These are phyloP conservation scores for Ramalina peruviana DNA, from an alignment of 495 filamentous ascomycete species.

Conservation along the genomic window DNA sequence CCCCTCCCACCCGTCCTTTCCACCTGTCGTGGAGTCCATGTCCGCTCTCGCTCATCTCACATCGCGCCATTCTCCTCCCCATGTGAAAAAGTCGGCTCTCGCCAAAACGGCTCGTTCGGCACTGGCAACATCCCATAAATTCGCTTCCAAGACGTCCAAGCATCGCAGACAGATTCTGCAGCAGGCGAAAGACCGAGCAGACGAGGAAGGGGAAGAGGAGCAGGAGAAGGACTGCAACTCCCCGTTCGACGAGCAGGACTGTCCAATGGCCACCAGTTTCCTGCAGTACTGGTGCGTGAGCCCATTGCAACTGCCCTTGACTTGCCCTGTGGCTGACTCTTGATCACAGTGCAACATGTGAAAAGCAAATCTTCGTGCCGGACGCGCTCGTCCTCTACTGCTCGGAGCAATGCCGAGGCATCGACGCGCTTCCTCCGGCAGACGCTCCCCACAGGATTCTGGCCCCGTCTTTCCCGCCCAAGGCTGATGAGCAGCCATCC, in stretches of 20 bases:
- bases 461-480: slow-evolving; percentile 18
- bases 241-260: slow-evolving; percentile 27
- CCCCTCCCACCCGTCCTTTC: no score
- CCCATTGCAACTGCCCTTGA: neutral
- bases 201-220: neutral
- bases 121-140: slow-evolving; percentile 5
- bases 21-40: slow-evolving; percentile 4
- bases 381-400: slow-evolving; percentile 45
- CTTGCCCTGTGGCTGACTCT: neutral
- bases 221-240: slow-evolving; percentile 7
- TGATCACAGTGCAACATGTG: slow-evolving; percentile 41
- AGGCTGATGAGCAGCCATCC: slow-evolving; percentile 15
- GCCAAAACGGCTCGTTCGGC: slow-evolving; percentile 10
- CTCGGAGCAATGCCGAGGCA: slow-evolving; percentile 26
- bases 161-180: neutral
- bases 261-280: slow-evolving; percentile 47
- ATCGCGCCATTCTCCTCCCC: slow-evolving; percentile 11
- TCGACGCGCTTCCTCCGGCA: slow-evolving; percentile 41
- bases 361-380: slow-evolving; percentile 52
- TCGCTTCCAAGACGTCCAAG: slow-evolving; percentile 4
- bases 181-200: neutral
- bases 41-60: slow-evolving; percentile 9
- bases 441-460: slow-evolving; percentile 24
- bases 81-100: slow-evolving; percentile 10
- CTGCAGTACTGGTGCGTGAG: slow-evolving; percentile 48